Percentiles rank a stretch among this genome's conserved stretches.
Conservation (phyloP, 2,329 filamentous ascomycete species). For the Xylariaceae sp. region DNA sequence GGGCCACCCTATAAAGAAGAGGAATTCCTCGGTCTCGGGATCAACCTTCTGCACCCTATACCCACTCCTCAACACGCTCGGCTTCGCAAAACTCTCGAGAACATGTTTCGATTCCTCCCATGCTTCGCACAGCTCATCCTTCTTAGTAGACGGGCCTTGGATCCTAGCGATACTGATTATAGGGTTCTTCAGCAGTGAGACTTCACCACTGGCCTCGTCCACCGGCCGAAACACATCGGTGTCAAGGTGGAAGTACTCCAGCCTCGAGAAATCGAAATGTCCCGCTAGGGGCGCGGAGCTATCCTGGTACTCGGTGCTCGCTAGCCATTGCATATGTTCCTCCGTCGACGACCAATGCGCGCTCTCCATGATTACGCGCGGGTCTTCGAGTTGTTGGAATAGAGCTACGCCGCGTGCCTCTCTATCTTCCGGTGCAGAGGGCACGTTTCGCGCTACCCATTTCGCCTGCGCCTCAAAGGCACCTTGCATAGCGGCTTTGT, state of each 20-base stretch:
- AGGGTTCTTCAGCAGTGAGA: conserved; percentile 28
- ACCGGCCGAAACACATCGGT: conserved; percentile 25
- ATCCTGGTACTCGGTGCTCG: conserved; percentile 38
- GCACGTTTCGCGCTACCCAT: conserved; percentile 38
- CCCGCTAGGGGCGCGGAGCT: conserved; percentile 34
- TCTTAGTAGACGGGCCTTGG: conserved; percentile 31
- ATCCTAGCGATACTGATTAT: conserved; percentile 38
- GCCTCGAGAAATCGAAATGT: conserved; percentile 34
- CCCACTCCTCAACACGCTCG: conserved; percentile 36
- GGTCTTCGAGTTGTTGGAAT: conserved; percentile 37
- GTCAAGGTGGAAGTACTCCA: conserved; percentile 43
- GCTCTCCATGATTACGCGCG: conserved; percentile 40
- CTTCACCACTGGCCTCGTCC: conserved; percentile 4
- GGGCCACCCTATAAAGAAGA: conserved; percentile 40
- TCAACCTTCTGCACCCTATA: conserved; percentile 42
- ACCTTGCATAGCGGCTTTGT: conserved; percentile 42
- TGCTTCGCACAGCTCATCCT: conserved; percentile 32
- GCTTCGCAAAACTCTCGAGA: conserved; percentile 30
- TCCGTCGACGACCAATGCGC: conserved; percentile 44
- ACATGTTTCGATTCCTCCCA: conserved; percentile 35
- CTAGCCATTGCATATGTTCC: conserved; percentile 44
- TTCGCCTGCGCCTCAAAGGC: conserved; percentile 38
- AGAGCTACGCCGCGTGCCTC: conserved; percentile 33
- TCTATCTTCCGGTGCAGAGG: conserved; percentile 36
- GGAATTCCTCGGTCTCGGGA: conserved; percentile 36